Evolutionary conservation across 768 basidiomycete species (phyloP), one percentile per base, ranked within the genome.

Genomic region (Gymnopilus junonius): DNA sequence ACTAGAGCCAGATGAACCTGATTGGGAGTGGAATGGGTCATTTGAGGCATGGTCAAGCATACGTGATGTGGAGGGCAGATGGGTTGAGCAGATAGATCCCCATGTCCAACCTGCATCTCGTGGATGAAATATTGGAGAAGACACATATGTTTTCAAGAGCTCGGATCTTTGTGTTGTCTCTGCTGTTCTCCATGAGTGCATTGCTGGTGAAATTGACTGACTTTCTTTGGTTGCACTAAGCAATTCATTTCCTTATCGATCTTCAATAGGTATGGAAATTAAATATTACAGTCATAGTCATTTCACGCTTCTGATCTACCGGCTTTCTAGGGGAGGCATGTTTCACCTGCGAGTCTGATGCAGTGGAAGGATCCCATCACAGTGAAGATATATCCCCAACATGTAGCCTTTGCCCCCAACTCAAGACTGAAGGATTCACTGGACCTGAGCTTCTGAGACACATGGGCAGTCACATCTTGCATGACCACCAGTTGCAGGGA

Each of bases 231-330:
- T 64, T 20, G 5, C 63, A 14, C 31, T 32, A n/a, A 55, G 23
- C 3, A 31, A 39, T 4, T 60, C 64, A 2, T 65, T 61, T 61
- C 64, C 59, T 2, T 61, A 61, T 50, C 40, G 64, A 14, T 61
- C 64, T 23, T 39, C 21, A 8, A 21, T 48, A 35, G 59, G 64
- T 65, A 50, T 29, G 54, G n/a, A n/a, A n/a, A n/a, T n/a, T n/a
- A n/a, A n/a, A n/a, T n/a, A n/a, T n/a, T n/a, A n/a, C n/a, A n/a
- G n/a, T n/a, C n/a, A n/a, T n/a, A n/a, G n/a, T n/a, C n/a, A n/a
- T n/a, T n/a, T n/a, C n/a, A n/a, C n/a, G n/a, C n/a, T n/a, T n/a
- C n/a, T n/a, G n/a, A n/a, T n/a, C n/a, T n/a, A n/a, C n/a, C n/a
- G n/a, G n/a, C n/a, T n/a, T n/a, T n/a, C n/a, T n/a, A n/a, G n/a